Evolutionary conservation across 2,329 filamentous ascomycete species (phyloP).

Genomic region (Cladobotryum mycophilum): DNA sequence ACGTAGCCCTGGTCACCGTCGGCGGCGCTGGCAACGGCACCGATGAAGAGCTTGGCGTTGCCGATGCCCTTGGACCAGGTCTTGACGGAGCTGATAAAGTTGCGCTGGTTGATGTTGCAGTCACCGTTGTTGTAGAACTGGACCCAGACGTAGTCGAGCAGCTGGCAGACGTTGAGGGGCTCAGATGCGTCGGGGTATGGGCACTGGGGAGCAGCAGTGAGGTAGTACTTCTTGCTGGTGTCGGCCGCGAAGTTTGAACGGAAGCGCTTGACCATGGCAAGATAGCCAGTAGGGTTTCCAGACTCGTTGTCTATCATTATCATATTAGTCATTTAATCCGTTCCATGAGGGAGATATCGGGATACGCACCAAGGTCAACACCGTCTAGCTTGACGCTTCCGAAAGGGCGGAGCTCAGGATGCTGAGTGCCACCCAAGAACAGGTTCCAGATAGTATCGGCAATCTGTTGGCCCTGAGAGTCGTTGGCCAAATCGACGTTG

Average conservation of each 20-base stretch:
- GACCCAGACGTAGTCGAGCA: conserved; percentile 45
- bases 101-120: conserved; percentile 44
- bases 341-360: not conserved
- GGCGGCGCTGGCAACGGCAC: conserved; percentile 47
- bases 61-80: conserved; percentile 55
- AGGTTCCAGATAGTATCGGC: conserved; percentile 61
- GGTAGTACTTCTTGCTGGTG: conserved; percentile 13
- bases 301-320: conserved; percentile 44
- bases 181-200: conserved; percentile 50
- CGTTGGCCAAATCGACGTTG: conserved; percentile 49
- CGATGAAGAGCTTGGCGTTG: conserved; percentile 53
- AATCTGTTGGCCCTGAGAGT: conserved; percentile 41
- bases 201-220: conserved; percentile 32
- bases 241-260: conserved; percentile 38
- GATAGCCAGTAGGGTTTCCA: conserved; percentile 52
- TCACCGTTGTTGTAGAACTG: conserved; percentile 65
- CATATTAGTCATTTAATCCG: not conserved
- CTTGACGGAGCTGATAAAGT: conserved; percentile 57
- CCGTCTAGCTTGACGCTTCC: conserved; percentile 61
- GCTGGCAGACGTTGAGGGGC: conserved; percentile 27
- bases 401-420: conserved; percentile 54
- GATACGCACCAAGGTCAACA: conserved; percentile 51
- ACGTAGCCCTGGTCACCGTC: conserved; percentile 49
- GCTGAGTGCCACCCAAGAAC: conserved; percentile 46
- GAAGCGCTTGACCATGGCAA: conserved; percentile 53